Evolutionary conservation across 345 rosid genomes (phyloP).

Genomic region (Cardamine resedifolia): DNA sequence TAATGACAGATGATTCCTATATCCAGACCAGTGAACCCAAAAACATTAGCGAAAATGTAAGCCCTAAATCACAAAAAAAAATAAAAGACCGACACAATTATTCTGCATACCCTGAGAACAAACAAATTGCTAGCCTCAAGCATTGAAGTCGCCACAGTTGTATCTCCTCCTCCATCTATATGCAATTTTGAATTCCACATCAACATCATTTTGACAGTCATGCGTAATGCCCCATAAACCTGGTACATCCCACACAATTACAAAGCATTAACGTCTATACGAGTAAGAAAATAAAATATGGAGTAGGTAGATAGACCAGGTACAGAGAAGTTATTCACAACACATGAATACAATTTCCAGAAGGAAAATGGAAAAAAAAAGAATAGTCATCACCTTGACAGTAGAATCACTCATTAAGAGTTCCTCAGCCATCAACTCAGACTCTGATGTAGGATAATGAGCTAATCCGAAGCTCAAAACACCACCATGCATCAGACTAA

Average conservation of each 20-base stretch:
- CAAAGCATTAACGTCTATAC: neutral
- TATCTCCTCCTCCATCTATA: constrained; percentile 78
- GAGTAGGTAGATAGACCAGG: neutral
- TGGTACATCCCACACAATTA: constrained; percentile 25
- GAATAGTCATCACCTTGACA: constrained; percentile 53
- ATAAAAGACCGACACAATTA: constrained; percentile 9
- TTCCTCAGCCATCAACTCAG: constrained; percentile 92
- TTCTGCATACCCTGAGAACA: constrained; percentile 70
- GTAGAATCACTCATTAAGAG: constrained; percentile 91
- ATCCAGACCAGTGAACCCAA: constrained; percentile 2
- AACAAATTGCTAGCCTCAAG: constrained; percentile 93
- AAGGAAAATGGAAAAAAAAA: neutral
- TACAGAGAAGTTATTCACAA: neutral
- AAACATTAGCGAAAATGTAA: constrained; percentile 5
- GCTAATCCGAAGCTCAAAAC: constrained; percentile 83
- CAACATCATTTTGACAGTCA: constrained; percentile 92
- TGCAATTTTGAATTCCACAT: constrained; percentile 96
- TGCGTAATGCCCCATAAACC: constrained; percentile 98
- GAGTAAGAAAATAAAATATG: constrained; percentile 1
- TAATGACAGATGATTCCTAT: constrained; percentile 88
- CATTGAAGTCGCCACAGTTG: constrained; percentile 68
- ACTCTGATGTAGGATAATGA: constrained; percentile 84
- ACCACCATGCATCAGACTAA: constrained; percentile 67
- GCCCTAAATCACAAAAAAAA: constrained; percentile 18
- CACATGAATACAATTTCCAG: neutral